Base-by-base conservation (phyloP, 2,329 filamentous ascomycete species). In the Zymoseptoria pseudotritici region DNA sequence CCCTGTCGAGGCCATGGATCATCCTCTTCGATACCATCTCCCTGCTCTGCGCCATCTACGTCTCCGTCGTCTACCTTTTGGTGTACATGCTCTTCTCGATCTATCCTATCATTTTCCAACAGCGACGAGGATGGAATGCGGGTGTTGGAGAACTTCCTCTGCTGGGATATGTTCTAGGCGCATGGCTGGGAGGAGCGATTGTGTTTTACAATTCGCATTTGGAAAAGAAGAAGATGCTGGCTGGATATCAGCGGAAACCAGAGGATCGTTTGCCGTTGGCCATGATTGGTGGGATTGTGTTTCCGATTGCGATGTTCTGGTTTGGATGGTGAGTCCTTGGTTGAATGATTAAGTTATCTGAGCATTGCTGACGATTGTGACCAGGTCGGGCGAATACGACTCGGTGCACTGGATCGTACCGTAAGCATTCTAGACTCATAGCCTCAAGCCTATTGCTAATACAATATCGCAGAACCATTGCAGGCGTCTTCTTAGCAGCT, bases 21-120 rank as follows among this genome's bases (percentile, higher is more conserved):
- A 79, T 90, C 56, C 79, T 90, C 10, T 86, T 90, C 77, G 87
- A 90, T 69, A 87, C 87, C 2, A 90, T 89, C 63, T 84, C 88
- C 22, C 71, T 87, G 10, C 75, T 88, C 9, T 77, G 85, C 2
- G 83, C 82, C 46, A 76, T 89, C 24, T 90, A 89, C 75, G 82
- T 87, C 77, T 84, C 85, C 59, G 85, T 81, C 66, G 77, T 80
- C 60, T 80, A 80, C 66, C 78, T 77, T 17, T 78, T 77, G 5
- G 71, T 80, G 1, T 80, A 80, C 69, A 78, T 79, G 76, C 71
- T 80, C 4, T 80, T 80, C 69, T 73, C 74, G 7, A 78, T 77
- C 26, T 80, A 75, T 66, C 78, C 78, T 0, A 79, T 89, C 66
- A 86, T 90, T 31, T 90, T 86, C 72, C 80, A 86, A 67, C 66